A percentile compares a stretch with the other conserved stretches of the same genome.
Evolutionary conservation across 1,284 basidiomycete genomes (phyloP).

Genomic region (Laetiporus sulphureus): DNA sequence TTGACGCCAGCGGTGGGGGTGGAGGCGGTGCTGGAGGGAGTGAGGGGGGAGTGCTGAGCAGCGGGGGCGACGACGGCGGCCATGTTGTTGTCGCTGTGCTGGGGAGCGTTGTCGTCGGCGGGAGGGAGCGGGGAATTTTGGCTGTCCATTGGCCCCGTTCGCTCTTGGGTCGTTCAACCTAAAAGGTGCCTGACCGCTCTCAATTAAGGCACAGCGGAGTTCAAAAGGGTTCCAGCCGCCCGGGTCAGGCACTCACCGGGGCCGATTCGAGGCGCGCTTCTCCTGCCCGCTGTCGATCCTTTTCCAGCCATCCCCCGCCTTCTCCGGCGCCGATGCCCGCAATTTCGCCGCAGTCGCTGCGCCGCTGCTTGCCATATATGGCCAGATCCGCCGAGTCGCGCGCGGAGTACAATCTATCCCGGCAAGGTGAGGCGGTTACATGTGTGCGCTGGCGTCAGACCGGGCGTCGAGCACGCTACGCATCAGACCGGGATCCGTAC

Average conservation of each 20-base stretch:
- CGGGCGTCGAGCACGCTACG: no score
- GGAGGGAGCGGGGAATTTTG: constrained; percentile 18
- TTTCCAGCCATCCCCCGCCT: background rate
- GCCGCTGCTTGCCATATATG: no score
- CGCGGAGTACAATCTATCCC: no score
- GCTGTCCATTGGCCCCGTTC: constrained; percentile 22
- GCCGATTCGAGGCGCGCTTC: constrained; percentile 16
- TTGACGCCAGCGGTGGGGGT: constrained; percentile 23
- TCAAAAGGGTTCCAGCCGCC: constrained; percentile 11
- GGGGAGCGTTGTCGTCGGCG: constrained; percentile 5
- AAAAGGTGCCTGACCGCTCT: constrained; percentile 28
- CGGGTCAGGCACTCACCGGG: constrained; percentile 23
- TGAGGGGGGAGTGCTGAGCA: constrained; percentile 5
- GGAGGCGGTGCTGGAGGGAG: constrained; percentile 7
- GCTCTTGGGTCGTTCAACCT: constrained; percentile 21
- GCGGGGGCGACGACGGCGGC: constrained; percentile 17
- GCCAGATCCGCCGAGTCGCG: no score
- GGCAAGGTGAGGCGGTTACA: no score
- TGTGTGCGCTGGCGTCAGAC: no score
- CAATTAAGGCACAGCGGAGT: constrained; percentile 25
- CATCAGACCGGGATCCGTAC: no score
- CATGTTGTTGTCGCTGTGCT: constrained; percentile 14
- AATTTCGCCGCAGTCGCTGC: no score
- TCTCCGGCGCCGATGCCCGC: no score
- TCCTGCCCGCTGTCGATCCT: constrained; percentile 1